Conservation (phyloP, 83 land plant species). For the Picea abies region DNA sequence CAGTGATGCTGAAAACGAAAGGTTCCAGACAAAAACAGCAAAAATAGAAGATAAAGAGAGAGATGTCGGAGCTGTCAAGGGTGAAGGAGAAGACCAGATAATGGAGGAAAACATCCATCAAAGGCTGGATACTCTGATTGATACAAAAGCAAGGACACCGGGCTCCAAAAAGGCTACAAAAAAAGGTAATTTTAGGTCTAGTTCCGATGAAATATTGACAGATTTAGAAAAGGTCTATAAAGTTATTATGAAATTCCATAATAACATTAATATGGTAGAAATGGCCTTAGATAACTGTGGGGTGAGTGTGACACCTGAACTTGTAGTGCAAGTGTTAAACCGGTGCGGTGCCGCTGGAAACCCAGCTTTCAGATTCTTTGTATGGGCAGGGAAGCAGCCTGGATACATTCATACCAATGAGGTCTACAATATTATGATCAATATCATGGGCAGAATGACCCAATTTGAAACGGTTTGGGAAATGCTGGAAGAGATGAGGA, state of each 20-base stretch:
- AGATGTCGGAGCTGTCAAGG: no score
- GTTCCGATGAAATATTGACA: no score
- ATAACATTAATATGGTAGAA: slow-evolving; percentile 36
- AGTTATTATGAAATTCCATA: slow-evolving; percentile 44
- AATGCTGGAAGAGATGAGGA: slow-evolving; percentile 50
- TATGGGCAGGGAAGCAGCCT: slow-evolving; percentile 56
- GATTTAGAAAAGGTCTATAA: slow-evolving; percentile 40
- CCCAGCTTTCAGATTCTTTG: slow-evolving; percentile 53
- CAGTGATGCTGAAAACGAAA: no score
- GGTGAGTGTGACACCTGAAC: slow-evolving; percentile 32
- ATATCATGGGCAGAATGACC: slow-evolving; percentile 42
- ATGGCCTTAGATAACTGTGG: slow-evolving; percentile 48
- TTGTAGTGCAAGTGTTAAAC: slow-evolving; percentile 49
- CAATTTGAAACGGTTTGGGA: slow-evolving; percentile 64
- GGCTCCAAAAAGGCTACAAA: no score
- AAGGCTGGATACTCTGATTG: no score
- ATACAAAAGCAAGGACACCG: no score
- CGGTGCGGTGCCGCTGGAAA: slow-evolving; percentile 63
- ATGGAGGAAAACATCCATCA: no score
- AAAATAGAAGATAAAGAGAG: no score
- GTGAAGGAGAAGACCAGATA: no score
- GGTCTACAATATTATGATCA: slow-evolving; percentile 37
- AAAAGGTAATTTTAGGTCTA: no score
- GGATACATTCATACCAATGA: slow-evolving; percentile 40
- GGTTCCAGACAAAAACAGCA: no score